Percentiles rank a stretch among this genome's conserved stretches.
Evolutionary conservation across 306 rosid genomes (phyloP).

Genomic region (Cucumis hystrix): DNA sequence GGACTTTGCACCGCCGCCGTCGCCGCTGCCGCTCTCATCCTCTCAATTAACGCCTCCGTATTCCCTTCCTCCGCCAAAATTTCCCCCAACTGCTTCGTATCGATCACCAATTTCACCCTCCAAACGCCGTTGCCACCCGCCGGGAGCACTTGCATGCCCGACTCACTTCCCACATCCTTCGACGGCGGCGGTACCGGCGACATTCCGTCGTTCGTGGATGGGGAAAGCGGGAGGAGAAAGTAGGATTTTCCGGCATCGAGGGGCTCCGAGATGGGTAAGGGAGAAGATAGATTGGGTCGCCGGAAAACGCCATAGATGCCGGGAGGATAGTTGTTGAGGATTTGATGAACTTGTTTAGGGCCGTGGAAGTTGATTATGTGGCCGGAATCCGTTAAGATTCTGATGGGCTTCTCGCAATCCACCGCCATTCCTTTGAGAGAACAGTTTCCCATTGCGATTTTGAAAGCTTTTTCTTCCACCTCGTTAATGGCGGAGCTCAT

Average conservation of each 20-base stretch:
- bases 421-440: background rate
- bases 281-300: background rate
- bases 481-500: background rate
- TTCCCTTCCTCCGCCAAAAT: slow-evolving; percentile 52
- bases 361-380: background rate
- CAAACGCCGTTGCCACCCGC: slow-evolving; percentile 44
- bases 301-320: slow-evolving; percentile 10
- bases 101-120: slow-evolving; percentile 52
- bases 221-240: slow-evolving; percentile 10
- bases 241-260: slow-evolving; percentile 2
- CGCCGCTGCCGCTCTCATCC: slow-evolving; percentile 50
- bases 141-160: slow-evolving; percentile 45
- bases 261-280: background rate
- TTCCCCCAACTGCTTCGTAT: slow-evolving; percentile 42
- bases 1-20: slow-evolving; percentile 25
- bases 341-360: slow-evolving; percentile 8
- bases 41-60: slow-evolving; percentile 50
- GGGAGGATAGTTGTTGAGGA: slow-evolving; percentile 4
- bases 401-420: background rate
- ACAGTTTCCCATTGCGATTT: slow-evolving; percentile 10
- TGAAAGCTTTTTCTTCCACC: background rate
- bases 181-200: too few species aligned
- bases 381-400: slow-evolving; percentile 10
- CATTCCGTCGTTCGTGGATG: background rate
- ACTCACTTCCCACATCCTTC: slow-evolving; percentile 18